Conservation (phyloP, 2,329 filamentous ascomycete genomes). For the Acephala macrosclerotiorum region DNA sequence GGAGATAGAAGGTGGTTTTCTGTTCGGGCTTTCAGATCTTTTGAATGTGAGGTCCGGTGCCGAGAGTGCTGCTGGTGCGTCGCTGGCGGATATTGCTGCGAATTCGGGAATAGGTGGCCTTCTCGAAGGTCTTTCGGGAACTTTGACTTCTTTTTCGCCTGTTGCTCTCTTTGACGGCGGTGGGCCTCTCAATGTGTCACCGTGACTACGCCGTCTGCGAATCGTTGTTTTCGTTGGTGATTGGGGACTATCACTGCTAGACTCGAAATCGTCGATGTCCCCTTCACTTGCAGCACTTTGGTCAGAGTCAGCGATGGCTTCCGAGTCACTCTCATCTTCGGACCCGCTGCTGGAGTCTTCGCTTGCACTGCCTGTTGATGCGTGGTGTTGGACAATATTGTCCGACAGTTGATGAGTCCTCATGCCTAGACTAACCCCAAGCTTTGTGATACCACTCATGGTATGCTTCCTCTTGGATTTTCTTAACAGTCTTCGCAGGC, state of each 20-base stretch:
- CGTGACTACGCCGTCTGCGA: conserved; percentile 50
- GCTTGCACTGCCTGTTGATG: conserved; percentile 54
- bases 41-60: conserved; percentile 17
- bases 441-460: conserved; percentile 47
- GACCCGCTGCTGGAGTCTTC: conserved; percentile 50
- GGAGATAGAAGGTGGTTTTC: conserved; percentile 28
- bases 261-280: conserved; percentile 49
- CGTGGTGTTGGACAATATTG: conserved; percentile 40
- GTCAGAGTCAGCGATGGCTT: conserved; percentile 44
- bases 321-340: conserved; percentile 50
- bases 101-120: conserved; percentile 13
- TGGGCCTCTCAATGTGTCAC: conserved; percentile 47
- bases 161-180: conserved; percentile 44
- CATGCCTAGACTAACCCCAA: conserved; percentile 76
- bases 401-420: conserved; percentile 73
- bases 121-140: conserved; percentile 32
- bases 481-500: conserved; percentile 67
- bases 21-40: conserved; percentile 19
- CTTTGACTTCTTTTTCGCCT: conserved; percentile 39
- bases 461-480: conserved; percentile 55
- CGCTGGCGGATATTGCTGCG: conserved; percentile 2
- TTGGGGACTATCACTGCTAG: conserved; percentile 34
- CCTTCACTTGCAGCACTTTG: conserved; percentile 50
- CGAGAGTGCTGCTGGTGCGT: conserved; percentile 14
- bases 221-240: conserved; percentile 26